These are phyloP conservation scores for Emergomyces pasteurianus DNA, from an alignment of 2,329 filamentous ascomycete genomes.

Conservation along the genomic window DNA sequence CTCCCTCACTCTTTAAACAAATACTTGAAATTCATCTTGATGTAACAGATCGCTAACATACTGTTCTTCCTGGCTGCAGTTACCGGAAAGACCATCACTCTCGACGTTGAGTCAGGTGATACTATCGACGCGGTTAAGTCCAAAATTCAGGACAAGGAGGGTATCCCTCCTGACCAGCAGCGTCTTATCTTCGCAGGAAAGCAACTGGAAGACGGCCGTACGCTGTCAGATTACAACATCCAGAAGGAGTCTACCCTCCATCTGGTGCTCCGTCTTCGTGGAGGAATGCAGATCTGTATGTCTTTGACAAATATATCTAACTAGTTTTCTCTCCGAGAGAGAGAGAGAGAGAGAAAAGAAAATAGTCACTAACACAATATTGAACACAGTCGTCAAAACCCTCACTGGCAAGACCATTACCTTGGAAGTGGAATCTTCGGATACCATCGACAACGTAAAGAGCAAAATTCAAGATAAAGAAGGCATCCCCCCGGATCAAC, in stretches of 20 bases:
- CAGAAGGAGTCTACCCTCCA: constrained; percentile 58
- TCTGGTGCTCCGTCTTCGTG: constrained; percentile 60
- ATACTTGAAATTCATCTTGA: constrained; percentile 4
- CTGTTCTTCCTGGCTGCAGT: constrained; percentile 28
- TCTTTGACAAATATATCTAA: constrained; percentile 9
- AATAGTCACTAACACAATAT: constrained; percentile 4
- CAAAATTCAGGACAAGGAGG: constrained; percentile 50
- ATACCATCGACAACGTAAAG: constrained; percentile 96
- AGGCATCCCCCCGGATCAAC: constrained; percentile 89
- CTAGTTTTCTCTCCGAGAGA: too few species aligned
- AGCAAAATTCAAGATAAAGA: constrained; percentile 97
- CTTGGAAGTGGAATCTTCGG: constrained; percentile 56
- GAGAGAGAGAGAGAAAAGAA: constrained; percentile 4
- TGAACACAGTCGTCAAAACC: constrained; percentile 43
- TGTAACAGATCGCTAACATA: constrained; percentile 21
- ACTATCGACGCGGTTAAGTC: constrained; percentile 45
- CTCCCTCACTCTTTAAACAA: neutral
- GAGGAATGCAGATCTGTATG: constrained; percentile 52
- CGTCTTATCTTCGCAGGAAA: constrained; percentile 48
- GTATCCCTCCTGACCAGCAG: constrained; percentile 47
- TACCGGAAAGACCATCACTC: constrained; percentile 47
- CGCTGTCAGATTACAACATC: constrained; percentile 44
- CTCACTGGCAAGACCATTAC: constrained; percentile 54
- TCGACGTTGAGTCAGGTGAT: constrained; percentile 39
- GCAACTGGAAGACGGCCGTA: constrained; percentile 47